A percentile compares a stretch with the other conserved stretches of the same genome.
These are phyloP conservation scores for Apophysomyces ossiformis DNA, from an alignment of 371 early-diverging fungal genomes.

Conservation along the genomic window DNA sequence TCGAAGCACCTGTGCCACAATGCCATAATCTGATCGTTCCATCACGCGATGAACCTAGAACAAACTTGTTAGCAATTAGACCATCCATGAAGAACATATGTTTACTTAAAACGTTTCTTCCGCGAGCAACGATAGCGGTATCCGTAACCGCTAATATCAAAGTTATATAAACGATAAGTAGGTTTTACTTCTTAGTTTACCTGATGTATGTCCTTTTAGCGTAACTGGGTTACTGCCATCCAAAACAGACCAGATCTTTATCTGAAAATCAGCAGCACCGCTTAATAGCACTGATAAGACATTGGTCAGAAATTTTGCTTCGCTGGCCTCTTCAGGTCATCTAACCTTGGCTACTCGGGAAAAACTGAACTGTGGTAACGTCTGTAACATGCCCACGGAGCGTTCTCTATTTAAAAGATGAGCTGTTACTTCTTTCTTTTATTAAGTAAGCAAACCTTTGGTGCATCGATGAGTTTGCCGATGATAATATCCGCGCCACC, in stretches of 20 bases:
- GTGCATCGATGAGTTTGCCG: slow-evolving; percentile 39
- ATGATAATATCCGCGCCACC: slow-evolving; percentile 45
- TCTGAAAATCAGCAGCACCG: slow-evolving; percentile 70
- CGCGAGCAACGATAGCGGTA: slow-evolving; percentile 59
- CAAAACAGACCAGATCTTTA: slow-evolving; percentile 75
- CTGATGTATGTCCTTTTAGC: slow-evolving; percentile 67
- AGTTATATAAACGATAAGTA: background rate
- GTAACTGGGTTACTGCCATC: slow-evolving; percentile 81
- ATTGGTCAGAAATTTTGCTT: background rate
- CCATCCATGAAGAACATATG: background rate
- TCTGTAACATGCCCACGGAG: slow-evolving; percentile 72
- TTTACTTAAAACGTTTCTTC: slow-evolving; percentile 65
- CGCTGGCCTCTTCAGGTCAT: background rate
- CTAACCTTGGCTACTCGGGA: slow-evolving; percentile 77
- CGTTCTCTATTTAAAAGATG: slow-evolving; percentile 35
- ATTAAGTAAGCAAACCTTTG: background rate
- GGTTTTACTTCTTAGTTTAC: slow-evolving; percentile 26
- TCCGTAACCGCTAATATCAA: slow-evolving; percentile 54
- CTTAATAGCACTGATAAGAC: slow-evolving; percentile 60
- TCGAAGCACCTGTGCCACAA: slow-evolving; percentile 51
- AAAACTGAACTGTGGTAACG: slow-evolving; percentile 68
- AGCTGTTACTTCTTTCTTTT: background rate
- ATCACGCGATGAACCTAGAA: slow-evolving; percentile 58
- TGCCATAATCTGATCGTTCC: slow-evolving; percentile 63
- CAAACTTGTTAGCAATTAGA: background rate